Evolutionary conservation across 257 asterid genomes (phyloP).

Genomic region (Solanum stenotomum): DNA sequence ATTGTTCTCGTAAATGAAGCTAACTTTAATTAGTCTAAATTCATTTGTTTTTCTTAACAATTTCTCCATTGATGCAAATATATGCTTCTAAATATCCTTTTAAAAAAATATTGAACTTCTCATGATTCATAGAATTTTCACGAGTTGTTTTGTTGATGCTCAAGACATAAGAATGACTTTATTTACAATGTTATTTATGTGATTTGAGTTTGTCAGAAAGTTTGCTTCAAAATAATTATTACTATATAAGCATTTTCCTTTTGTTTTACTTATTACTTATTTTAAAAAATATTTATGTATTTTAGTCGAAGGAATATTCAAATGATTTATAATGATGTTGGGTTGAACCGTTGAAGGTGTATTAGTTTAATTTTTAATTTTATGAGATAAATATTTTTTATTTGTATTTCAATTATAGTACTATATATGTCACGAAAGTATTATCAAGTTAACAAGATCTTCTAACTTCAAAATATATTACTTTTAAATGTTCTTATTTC

Average conservation of each 20-base stretch:
- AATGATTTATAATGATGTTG: neutral
- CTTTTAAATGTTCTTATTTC: too few relatives aligned
- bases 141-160: neutral
- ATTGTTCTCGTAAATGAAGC: neutral
- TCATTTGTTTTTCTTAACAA: neutral
- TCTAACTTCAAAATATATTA: too few relatives aligned
- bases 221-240: neutral
- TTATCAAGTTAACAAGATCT: too few relatives aligned
- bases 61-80: neutral
- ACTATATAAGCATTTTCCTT: neutral
- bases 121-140: neutral
- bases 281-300: neutral
- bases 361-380: neutral
- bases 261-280: neutral
- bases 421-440: too few relatives aligned
- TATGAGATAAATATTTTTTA: neutral
- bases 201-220: neutral
- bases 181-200: too few relatives aligned
- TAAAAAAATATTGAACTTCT: neutral
- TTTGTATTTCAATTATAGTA: too few relatives aligned
- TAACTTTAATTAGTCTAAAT: too few relatives aligned
- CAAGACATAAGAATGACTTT: neutral
- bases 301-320: neutral
- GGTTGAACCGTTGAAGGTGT: neutral
- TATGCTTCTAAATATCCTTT: neutral